Conservation (phyloP, 1,139 yeast species). For the Suhomyces bolitotheri region DNA sequence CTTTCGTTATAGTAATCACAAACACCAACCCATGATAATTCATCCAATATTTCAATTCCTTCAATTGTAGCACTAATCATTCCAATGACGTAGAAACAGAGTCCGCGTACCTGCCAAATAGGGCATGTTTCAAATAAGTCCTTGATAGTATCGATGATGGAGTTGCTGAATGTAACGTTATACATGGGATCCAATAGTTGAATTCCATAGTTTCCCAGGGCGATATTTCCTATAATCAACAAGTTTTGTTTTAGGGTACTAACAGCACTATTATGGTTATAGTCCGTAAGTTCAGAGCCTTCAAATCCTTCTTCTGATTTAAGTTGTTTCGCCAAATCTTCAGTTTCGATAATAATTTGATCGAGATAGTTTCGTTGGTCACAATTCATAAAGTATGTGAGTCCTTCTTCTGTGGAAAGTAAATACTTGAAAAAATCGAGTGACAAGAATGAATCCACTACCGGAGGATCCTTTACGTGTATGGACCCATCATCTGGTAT, state of each 20-base stretch:
- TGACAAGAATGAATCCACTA: conserved; percentile 4
- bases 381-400: conserved; percentile 36
- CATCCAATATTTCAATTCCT: conserved; percentile 86
- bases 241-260: conserved; percentile 65
- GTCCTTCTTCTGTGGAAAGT: conserved; percentile 80
- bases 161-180: conserved; percentile 46
- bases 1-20: conserved; percentile 54
- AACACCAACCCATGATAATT: conserved; percentile 71
- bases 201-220: conserved; percentile 67
- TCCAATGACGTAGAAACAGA: conserved; percentile 79
- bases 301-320: conserved; percentile 16
- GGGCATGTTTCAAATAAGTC: conserved; percentile 43
- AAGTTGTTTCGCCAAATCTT: conserved; percentile 18
- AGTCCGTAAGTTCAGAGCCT: conserved; percentile 9
- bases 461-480: background rate
- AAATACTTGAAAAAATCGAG: conserved; percentile 75
- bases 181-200: conserved; percentile 61
- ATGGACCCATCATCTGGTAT: no score
- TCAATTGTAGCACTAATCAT: conserved; percentile 70
- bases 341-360: conserved; percentile 26
- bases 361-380: conserved; percentile 30
- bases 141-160: conserved; percentile 54
- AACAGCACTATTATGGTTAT: conserved; percentile 14
- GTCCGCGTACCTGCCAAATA: conserved; percentile 67
- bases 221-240: conserved; percentile 88